phyloP scores from a whole-genome alignment of 805 yeast genomes.

The Saturnispora galanensis region DNA sequence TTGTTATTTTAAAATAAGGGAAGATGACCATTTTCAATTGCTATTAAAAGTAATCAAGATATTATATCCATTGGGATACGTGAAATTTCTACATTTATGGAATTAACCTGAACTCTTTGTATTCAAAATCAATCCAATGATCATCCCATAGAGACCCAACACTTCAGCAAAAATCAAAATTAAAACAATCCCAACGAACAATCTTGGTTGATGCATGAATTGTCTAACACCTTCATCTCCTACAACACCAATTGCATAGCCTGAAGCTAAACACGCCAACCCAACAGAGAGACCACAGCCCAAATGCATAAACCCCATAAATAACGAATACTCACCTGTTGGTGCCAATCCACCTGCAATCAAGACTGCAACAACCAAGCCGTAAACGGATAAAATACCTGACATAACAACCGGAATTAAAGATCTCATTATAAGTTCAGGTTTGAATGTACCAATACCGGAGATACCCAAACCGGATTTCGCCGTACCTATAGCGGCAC shows the following conservation, averaged over 20 bases:
- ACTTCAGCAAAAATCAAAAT: conserved; percentile 98
- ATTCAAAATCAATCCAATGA: conserved; percentile 84
- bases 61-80: not conserved
- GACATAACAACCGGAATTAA: conserved; percentile 96
- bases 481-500: conserved; percentile 98
- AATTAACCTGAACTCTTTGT: conserved; percentile 67
- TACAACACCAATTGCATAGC: conserved; percentile 97
- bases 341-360: conserved; percentile 89
- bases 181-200: conserved; percentile 94
- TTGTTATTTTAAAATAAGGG: no score
- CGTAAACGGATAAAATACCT: conserved; percentile 95
- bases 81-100: not conserved
- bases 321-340: conserved; percentile 66
- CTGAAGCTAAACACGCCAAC: conserved; percentile 91
- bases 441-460: conserved; percentile 96
- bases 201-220: conserved; percentile 93
- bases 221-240: conserved; percentile 99
- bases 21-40: no score
- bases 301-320: conserved; percentile 96
- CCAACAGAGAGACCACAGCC: conserved; percentile 96
- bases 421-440: conserved; percentile 92
- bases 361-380: conserved; percentile 90
- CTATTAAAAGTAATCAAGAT: not conserved
- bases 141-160: conserved; percentile 92
- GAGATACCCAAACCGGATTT: conserved; percentile 97